Conservation (phyloP, 306 rosid genomes). For the Lathyrus tuberosus region DNA sequence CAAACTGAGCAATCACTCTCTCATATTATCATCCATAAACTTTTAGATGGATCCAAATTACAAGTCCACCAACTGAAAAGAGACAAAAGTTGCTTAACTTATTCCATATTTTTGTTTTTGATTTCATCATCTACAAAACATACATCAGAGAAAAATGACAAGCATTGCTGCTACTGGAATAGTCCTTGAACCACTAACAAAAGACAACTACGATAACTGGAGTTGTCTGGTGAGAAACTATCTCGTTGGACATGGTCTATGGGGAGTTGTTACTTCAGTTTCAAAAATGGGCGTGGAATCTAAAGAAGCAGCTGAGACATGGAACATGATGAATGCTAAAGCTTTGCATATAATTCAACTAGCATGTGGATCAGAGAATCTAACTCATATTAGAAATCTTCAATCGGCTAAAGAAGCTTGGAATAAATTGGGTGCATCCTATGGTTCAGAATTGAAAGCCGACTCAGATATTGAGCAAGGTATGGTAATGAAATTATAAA, state of each 20-base stretch:
- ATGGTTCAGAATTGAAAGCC: neutral
- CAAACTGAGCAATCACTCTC: too few relatives aligned
- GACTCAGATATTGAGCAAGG: neutral
- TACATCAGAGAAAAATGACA: too few relatives aligned
- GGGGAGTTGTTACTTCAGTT: neutral
- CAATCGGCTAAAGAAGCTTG: neutral
- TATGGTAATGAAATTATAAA: neutral
- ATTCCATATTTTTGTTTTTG: too few relatives aligned
- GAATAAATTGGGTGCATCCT: neutral
- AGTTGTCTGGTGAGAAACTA: constrained; percentile 12
- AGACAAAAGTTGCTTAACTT: too few relatives aligned
- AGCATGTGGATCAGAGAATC: constrained; percentile 23
- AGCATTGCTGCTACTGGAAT: neutral
- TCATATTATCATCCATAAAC: too few relatives aligned
- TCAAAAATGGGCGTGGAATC: neutral
- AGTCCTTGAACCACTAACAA: constrained; percentile 24
- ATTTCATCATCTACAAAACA: too few relatives aligned
- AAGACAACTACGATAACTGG: constrained; percentile 32
- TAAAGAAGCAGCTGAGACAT: neutral
- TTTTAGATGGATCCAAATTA: too few relatives aligned
- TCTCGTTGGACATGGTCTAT: neutral
- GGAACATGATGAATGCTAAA: neutral
- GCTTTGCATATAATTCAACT: constrained; percentile 40
- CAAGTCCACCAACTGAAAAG: too few relatives aligned
- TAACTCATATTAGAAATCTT: neutral